phyloP scores from a whole-genome alignment of 345 rosid species.

The Cochlearia excelsa region DNA sequence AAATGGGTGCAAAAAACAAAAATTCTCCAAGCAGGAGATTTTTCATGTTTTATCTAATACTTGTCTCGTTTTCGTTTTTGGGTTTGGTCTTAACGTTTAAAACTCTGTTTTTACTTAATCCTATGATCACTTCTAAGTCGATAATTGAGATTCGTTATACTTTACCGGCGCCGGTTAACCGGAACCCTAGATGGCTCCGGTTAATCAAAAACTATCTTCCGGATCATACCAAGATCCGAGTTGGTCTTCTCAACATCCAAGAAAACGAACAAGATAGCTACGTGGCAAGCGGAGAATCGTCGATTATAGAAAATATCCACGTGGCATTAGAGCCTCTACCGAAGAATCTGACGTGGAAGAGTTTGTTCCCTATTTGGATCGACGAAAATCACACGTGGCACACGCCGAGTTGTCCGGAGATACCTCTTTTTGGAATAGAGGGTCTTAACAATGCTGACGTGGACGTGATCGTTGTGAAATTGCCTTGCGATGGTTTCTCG shows the following conservation, averaged over 20 bases:
- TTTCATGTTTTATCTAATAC: constrained; percentile 39
- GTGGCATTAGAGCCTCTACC: constrained; percentile 48
- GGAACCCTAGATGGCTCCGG: constrained; percentile 43
- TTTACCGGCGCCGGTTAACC: constrained; percentile 1
- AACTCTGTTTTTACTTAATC: constrained; percentile 20
- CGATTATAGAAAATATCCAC: constrained; percentile 28
- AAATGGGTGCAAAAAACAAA: constrained; percentile 40
- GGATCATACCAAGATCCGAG: constrained; percentile 40
- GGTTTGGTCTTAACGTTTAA: constrained; percentile 39
- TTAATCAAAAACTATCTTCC: constrained; percentile 34
- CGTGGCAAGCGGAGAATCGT: constrained; percentile 21
- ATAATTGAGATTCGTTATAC: constrained; percentile 18
- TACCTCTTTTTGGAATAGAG: constrained; percentile 58
- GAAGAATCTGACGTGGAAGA: constrained; percentile 46
- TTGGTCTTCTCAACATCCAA: constrained; percentile 55
- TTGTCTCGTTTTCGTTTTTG: constrained; percentile 40
- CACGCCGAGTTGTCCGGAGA: constrained; percentile 55
- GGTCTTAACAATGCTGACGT: constrained; percentile 39
- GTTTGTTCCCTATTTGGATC: constrained; percentile 77
- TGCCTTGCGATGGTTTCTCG: constrained; percentile 48
- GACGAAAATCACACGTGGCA: constrained; percentile 47
- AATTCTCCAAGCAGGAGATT: constrained; percentile 32
- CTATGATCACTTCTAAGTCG: constrained; percentile 26
- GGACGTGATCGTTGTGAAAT: constrained; percentile 57
- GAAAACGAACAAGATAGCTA: constrained; percentile 18